phyloP scores from a whole-genome alignment of 2,329 filamentous ascomycete genomes.

The Emergomyces africanus region DNA sequence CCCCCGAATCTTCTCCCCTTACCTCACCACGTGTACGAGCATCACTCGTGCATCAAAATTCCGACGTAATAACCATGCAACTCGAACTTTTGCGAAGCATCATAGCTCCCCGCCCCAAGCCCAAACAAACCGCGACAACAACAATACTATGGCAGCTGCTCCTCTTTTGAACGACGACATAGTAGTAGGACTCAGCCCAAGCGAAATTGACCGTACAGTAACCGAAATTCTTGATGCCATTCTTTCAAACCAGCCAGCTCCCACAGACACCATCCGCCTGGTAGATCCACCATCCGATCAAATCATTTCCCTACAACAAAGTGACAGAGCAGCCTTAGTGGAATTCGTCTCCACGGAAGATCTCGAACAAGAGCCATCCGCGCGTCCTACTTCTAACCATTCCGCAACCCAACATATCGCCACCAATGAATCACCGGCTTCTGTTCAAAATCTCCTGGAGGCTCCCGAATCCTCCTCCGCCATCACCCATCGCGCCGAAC shows the following conservation, averaged over 20 bases:
- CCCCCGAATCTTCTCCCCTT: slow-evolving; percentile 28
- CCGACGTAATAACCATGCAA: slow-evolving; percentile 34
- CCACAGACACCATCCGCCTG: background rate
- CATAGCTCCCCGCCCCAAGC: slow-evolving; percentile 15
- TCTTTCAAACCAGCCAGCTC: slow-evolving; percentile 13
- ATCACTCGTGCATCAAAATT: slow-evolving; percentile 31
- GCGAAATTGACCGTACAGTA: slow-evolving; percentile 15
- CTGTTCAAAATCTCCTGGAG: background rate
- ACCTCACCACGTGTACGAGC: slow-evolving; percentile 30
- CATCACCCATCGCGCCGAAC: background rate
- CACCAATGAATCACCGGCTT: background rate
- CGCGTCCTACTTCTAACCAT: background rate
- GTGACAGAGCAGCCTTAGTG: background rate
- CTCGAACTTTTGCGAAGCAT: slow-evolving; percentile 25
- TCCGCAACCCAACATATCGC: background rate
- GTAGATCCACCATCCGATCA: background rate
- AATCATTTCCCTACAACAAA: background rate
- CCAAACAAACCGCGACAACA: slow-evolving; percentile 4
- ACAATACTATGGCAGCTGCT: background rate
- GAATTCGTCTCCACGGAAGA: background rate
- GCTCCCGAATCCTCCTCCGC: background rate
- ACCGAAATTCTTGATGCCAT: slow-evolving; percentile 25
- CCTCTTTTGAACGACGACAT: slow-evolving; percentile 10
- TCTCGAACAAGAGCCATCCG: background rate
- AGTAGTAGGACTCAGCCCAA: slow-evolving; percentile 12